Conservation (phyloP, 768 basidiomycete genomes). For the Lepiota venenata region DNA sequence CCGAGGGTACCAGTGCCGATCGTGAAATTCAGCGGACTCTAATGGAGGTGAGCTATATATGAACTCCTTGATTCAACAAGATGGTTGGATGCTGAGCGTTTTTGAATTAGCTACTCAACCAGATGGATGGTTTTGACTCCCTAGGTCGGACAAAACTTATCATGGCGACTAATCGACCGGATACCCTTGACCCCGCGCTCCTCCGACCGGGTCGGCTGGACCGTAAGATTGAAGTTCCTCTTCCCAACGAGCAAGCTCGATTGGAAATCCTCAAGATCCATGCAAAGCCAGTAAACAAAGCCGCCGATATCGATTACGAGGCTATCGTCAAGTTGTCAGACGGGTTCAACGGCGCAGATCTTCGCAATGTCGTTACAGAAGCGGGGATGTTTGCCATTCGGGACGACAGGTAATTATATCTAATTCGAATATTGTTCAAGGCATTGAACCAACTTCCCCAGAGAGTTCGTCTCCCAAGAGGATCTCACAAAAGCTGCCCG, state of each 20-base stretch:
- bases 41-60: constrained; percentile 68
- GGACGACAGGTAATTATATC: constrained; percentile 49
- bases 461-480: constrained; percentile 91
- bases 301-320: constrained; percentile 95
- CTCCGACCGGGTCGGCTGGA: constrained; percentile 95
- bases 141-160: constrained; percentile 94
- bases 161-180: constrained; percentile 99
- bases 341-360: constrained; percentile 93
- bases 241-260: constrained; percentile 96
- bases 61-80: neutral
- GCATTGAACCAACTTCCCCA: constrained; percentile 20
- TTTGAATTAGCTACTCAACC: constrained; percentile 76
- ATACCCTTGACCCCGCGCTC: constrained; percentile 95
- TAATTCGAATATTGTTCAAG: neutral
- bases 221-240: constrained; percentile 95
- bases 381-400: constrained; percentile 99
- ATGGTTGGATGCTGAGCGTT: neutral
- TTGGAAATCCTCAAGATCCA: constrained; percentile 98
- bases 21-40: constrained; percentile 97
- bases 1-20: constrained; percentile 96
- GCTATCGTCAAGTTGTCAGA: constrained; percentile 97
- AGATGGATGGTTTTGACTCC: constrained; percentile 99
- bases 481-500: constrained; percentile 95
- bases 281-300: constrained; percentile 90
- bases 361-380: constrained; percentile 93